Percentiles rank a stretch among this genome's conserved stretches.
Conservation (phyloP, 2,329 filamentous ascomycete species). For the Pseudogymnoascus verrucosus region DNA sequence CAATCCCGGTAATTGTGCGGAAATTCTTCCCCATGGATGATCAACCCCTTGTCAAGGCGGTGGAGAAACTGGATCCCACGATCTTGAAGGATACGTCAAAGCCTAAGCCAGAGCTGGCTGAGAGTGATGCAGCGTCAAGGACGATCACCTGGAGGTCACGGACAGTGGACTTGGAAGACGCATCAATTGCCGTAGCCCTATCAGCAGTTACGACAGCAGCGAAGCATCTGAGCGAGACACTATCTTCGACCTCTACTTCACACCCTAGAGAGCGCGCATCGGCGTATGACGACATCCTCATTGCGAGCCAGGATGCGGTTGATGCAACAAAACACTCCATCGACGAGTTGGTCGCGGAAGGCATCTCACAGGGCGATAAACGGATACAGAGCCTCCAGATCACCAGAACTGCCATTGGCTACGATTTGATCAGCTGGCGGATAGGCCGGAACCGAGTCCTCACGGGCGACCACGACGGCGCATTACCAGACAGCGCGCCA, state of each 20-base stretch:
- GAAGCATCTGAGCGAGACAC: conserved; percentile 38
- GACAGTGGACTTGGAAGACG: conserved; percentile 84
- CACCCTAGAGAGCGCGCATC: conserved; percentile 63
- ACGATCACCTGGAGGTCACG: conserved; percentile 80
- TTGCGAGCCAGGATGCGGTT: conserved; percentile 84
- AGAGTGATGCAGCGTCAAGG: conserved; percentile 53
- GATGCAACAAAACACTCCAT: conserved; percentile 91
- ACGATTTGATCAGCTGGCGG: conserved; percentile 88
- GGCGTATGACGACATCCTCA: conserved; percentile 85
- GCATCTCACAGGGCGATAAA: conserved; percentile 71
- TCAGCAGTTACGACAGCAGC: conserved; percentile 56
- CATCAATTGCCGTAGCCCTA: conserved; percentile 79
- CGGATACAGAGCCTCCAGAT: conserved; percentile 91
- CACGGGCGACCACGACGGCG: conserved; percentile 74
- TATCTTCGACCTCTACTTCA: conserved; percentile 37
- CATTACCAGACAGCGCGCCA: conserved; percentile 44
- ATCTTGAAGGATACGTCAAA: conserved; percentile 52
- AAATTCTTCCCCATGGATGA: conserved; percentile 67
- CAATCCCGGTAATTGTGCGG: conserved; percentile 69
- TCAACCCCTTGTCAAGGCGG: conserved; percentile 50
- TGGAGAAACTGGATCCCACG: conserved; percentile 63
- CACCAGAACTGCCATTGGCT: conserved; percentile 87
- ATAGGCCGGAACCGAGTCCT: conserved; percentile 87
- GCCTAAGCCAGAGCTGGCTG: conserved; percentile 41
- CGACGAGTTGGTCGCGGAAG: conserved; percentile 78